Base-by-base conservation (phyloP, 2,329 filamentous ascomycete species). In the Talaromyces albobiverticillius region DNA sequence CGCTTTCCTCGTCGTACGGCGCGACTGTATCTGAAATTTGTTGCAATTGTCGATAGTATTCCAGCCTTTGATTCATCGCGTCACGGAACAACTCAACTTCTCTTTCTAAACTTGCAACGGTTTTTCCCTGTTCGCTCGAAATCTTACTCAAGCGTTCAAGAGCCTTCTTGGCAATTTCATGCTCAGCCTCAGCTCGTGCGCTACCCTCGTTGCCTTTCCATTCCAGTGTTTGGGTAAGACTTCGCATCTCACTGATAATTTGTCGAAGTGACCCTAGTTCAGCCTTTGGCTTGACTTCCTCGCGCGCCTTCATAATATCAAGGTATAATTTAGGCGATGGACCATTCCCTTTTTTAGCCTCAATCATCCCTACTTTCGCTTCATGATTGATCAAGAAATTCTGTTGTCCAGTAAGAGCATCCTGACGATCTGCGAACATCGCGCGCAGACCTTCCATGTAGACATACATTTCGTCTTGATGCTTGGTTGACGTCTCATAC, bases 21-120 rank as follows among this genome's bases (percentile, higher is more conserved):
- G 83, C 81, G 0, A 97, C 90, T 16, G 84, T 89, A 66, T 97
- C 93, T 0, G 92, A 96, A n/a, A 97, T 85, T 23, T 84, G 82
- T 66, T 97, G 94, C 10, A 97, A 79, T 64, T 96, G 91, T 4
- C 87, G 85, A 67, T 97, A 97, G 67, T 91, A 97, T 54, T 94
- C 90, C 0, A 96, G 74, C 13, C 94, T 86, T 34, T 85, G 79
- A 64, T 97, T 97, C 84, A 95, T 92, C 0, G 87, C 84, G 14
- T 79, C 78, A 25, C 84, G 87, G 67, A 95, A 94, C 25, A 84
- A 75, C 45, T 93, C 86, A 5, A 90, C 74, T 67, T 96, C 92
- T 47, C 73, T 76, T 50, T 87, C 72, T 7, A 86, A 64, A 9
- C 71, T 75, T 4, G 66, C 66, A 3, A 80, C 65, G 14, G 71